Conservation (phyloP, 176 grass and related monocot genomes). For the Aegilops umbellulata region DNA sequence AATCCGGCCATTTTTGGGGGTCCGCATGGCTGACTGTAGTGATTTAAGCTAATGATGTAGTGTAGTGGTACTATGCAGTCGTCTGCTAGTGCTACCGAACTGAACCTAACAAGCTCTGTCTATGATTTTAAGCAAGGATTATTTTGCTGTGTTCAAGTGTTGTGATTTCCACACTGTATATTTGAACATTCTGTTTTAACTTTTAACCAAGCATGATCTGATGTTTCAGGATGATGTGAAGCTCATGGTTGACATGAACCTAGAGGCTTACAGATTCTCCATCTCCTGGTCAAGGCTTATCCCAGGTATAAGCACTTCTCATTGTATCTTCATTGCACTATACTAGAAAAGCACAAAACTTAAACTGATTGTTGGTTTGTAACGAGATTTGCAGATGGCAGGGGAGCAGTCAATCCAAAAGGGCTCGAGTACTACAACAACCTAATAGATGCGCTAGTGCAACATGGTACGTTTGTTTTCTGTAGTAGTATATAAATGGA, state of each 20-base stretch:
- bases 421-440: constrained; percentile 68
- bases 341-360: background rate
- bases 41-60: background rate
- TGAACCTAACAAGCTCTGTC: background rate
- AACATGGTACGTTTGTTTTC: constrained; percentile 36
- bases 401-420: constrained; percentile 62
- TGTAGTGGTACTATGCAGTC: background rate
- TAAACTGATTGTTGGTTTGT: background rate
- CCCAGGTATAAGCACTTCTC: constrained; percentile 30
- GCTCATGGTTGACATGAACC: constrained; percentile 43
- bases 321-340: background rate
- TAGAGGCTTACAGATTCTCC: constrained; percentile 77
- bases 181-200: background rate
- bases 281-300: constrained; percentile 84
- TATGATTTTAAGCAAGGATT: no score
- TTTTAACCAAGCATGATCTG: background rate
- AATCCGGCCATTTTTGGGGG: background rate
- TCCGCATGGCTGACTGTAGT: background rate
- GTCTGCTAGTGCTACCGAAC: background rate
- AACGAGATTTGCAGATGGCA: constrained; percentile 43
- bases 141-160: background rate
- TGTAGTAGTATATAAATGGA: background rate
- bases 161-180: background rate
- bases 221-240: constrained; percentile 57
- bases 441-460: constrained; percentile 59